phyloP scores from a whole-genome alignment of 768 basidiomycete species.

The Pulveroboletus sp. region DNA sequence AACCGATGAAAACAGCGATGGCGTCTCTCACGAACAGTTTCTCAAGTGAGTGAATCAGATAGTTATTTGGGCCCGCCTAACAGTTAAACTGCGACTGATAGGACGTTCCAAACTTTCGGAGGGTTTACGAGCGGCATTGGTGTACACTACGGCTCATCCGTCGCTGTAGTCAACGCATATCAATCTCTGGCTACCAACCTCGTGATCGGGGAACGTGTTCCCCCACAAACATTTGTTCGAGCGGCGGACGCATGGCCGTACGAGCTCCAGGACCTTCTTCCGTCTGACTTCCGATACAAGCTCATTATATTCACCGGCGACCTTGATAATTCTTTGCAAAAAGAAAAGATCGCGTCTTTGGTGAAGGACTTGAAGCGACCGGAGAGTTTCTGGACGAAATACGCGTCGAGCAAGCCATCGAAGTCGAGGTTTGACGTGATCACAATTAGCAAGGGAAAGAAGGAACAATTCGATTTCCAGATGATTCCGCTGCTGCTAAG shows the following conservation, averaged over 20 bases:
- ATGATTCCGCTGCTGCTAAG: slow-evolving; percentile 33
- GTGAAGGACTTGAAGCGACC: slow-evolving; percentile 27
- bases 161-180: slow-evolving; percentile 31
- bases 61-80: background rate
- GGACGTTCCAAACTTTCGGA: slow-evolving; percentile 45
- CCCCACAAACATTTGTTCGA: slow-evolving; percentile 45
- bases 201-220: slow-evolving; percentile 48
- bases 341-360: slow-evolving; percentile 21
- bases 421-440: slow-evolving; percentile 30
- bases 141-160: slow-evolving; percentile 47
- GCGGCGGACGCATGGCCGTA: slow-evolving; percentile 44
- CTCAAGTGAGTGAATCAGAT: slow-evolving; percentile 30
- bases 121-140: slow-evolving; percentile 47
- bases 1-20: slow-evolving; percentile 35
- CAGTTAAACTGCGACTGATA: slow-evolving; percentile 18
- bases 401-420: slow-evolving; percentile 18
- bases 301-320: slow-evolving; percentile 46
- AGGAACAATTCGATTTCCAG: slow-evolving; percentile 32
- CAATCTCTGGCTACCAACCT: slow-evolving; percentile 39
- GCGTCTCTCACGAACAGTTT: slow-evolving; percentile 43
- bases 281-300: slow-evolving; percentile 48
- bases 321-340: slow-evolving; percentile 17
- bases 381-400: slow-evolving; percentile 27
- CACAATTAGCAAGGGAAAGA: slow-evolving; percentile 28
- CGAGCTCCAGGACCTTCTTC: slow-evolving; percentile 50